phyloP scores from a whole-genome alignment of 371 early-diverging fungal species.

The Apophysomyces ossiformis region DNA sequence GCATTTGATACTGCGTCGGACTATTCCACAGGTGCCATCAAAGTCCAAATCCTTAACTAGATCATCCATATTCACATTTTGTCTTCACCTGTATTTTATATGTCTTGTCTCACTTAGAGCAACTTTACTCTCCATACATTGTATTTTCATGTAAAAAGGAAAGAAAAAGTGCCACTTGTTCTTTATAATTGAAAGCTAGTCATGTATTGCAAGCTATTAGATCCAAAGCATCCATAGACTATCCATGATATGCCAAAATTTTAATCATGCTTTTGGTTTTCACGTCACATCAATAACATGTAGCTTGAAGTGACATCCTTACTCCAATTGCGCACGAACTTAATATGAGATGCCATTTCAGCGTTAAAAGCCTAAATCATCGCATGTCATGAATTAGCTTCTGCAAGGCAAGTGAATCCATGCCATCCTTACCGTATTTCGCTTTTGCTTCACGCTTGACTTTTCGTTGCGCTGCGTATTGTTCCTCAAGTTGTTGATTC shows the following conservation, averaged over 20 bases:
- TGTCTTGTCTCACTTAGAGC: neutral
- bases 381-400: neutral
- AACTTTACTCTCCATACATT: neutral
- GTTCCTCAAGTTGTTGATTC: slow-evolving; percentile 66
- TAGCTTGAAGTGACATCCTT: too few relatives aligned
- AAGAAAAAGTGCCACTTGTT: too few relatives aligned
- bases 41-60: slow-evolving; percentile 50
- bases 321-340: too few relatives aligned
- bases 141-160: too few relatives aligned
- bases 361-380: neutral
- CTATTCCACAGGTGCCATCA: slow-evolving; percentile 43
- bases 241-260: too few relatives aligned
- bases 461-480: slow-evolving; percentile 64
- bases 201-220: too few relatives aligned
- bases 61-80: neutral
- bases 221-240: too few relatives aligned
- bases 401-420: neutral
- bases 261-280: too few relatives aligned
- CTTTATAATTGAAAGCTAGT: too few relatives aligned
- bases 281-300: too few relatives aligned
- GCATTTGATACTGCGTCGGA: slow-evolving; percentile 48
- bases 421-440: slow-evolving; percentile 66
- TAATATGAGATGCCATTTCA: too few relatives aligned
- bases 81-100: neutral
- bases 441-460: slow-evolving; percentile 70